Base-by-base conservation (phyloP, 2,329 filamentous ascomycete genomes). In the Talaromyces amestolkiae region DNA sequence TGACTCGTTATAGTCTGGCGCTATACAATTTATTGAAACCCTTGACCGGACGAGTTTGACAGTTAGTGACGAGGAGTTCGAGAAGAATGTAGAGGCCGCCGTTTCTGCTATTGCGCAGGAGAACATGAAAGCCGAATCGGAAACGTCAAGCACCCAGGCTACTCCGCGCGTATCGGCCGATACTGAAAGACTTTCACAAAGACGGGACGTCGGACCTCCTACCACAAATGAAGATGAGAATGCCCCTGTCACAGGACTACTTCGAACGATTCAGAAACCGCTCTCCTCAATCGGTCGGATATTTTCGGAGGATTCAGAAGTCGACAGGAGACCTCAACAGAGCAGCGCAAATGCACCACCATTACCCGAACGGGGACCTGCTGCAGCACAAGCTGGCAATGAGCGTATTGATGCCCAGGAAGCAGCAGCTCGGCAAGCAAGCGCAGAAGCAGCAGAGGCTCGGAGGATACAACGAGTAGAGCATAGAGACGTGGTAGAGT, bases 101-200 rank as follows among this genome's bases (percentile, higher is more conserved):
- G 96, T 99, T 3, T 97, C 92, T 6, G 92, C 91, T 49, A 99
- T 99, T 70, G 94, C 95, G 2, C 94, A 97, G 78, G 92, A 91
- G 72, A 93, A 97, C 72, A 86, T 88, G 65, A 81, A 83, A 67
- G 81, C 84, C 41, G 82, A 87, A 68, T 78, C 81, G n/a, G 70
- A 75, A 58, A 74, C 76, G 33, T 70, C 78, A 72, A 70, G 76
- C 65, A 35, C 59, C 8, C 64, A 89, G 76, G 81, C 85, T n/a
- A 86, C 84, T 19, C 82, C 86, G 4, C 80, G 85, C 5, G 85
- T 85, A 71, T 87, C 86, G 2, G 58, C 39, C 7, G 65, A 66
- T 27, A 79, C 84, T 70, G 87, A 89, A 66, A 84, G 82, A 15
- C 66, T 85, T 43, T 63, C 73, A 24, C 74, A 73, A 41, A 74